Conservation (phyloP, 148 eudicot species). For the Arctostaphylos glauca region DNA sequence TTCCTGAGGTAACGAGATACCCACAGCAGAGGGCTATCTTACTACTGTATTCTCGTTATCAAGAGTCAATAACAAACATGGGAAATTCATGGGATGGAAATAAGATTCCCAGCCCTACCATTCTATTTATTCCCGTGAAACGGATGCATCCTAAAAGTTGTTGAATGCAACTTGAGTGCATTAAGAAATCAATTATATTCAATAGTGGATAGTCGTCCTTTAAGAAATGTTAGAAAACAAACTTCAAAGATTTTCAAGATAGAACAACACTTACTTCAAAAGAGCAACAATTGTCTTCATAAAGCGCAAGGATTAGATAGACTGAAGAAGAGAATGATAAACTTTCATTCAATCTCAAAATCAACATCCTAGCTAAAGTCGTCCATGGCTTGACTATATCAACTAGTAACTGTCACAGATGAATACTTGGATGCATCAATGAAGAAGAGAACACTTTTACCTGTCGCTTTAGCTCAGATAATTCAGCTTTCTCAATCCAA, state of each 20-base stretch:
- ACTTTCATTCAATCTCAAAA: neutral
- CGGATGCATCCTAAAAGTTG: neutral
- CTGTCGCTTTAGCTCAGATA: slow-evolving; percentile 80
- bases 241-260: neutral
- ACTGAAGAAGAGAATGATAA: neutral
- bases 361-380: neutral
- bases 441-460: slow-evolving; percentile 30
- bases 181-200: neutral
- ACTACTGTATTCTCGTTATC: neutral
- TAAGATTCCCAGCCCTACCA: neutral
- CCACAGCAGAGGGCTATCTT: too few species aligned
- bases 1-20: neutral
- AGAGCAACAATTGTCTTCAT: neutral
- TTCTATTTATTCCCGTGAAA: neutral
- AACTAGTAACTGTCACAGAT: neutral
- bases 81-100: neutral
- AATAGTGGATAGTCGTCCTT: neutral
- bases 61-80: neutral
- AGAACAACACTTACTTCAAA: neutral
- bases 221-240: neutral
- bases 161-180: neutral
- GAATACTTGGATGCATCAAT: neutral
- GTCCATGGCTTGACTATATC: neutral
- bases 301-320: neutral
- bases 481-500: slow-evolving; percentile 82